phyloP scores from a whole-genome alignment of 2,329 filamentous ascomycete genomes.

The Graphilbum sp. region DNA sequence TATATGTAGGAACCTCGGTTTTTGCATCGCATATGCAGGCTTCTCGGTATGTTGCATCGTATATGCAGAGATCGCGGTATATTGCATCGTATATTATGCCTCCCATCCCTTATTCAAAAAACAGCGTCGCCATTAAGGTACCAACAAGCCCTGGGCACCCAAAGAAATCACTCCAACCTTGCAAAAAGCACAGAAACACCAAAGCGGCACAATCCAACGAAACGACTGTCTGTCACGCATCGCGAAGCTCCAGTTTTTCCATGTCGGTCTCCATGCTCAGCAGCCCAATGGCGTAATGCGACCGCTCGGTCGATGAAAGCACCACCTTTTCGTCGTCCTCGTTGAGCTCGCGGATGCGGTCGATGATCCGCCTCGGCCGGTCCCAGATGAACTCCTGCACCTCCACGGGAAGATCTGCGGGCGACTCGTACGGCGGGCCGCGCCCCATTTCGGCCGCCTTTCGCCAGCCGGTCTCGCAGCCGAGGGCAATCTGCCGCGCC shows the following conservation, averaged over 20 bases:
- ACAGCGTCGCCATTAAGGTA: no score
- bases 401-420: constrained; percentile 18
- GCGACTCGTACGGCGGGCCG: constrained; percentile 56
- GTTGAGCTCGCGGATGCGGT: constrained; percentile 30
- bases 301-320: constrained; percentile 43
- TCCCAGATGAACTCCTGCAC: constrained; percentile 28
- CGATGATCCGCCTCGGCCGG: constrained; percentile 33
- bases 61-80: no score
- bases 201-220: no score
- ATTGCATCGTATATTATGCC: no score
- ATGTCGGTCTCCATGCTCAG: constrained; percentile 66
- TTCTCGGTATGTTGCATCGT: no score
- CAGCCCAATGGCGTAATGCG: constrained; percentile 64
- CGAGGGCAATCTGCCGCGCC: constrained; percentile 62
- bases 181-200: no score
- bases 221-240: constrained; percentile 11
- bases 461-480: constrained; percentile 73
- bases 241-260: constrained; percentile 39
- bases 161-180: no score
- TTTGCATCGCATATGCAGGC: no score
- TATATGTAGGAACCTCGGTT: no score
- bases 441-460: constrained; percentile 55
- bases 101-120: no score
- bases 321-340: constrained; percentile 32
- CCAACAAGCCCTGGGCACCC: no score